Conservation (phyloP, 495 filamentous ascomycete species). For the Glarea lozoyensis region DNA sequence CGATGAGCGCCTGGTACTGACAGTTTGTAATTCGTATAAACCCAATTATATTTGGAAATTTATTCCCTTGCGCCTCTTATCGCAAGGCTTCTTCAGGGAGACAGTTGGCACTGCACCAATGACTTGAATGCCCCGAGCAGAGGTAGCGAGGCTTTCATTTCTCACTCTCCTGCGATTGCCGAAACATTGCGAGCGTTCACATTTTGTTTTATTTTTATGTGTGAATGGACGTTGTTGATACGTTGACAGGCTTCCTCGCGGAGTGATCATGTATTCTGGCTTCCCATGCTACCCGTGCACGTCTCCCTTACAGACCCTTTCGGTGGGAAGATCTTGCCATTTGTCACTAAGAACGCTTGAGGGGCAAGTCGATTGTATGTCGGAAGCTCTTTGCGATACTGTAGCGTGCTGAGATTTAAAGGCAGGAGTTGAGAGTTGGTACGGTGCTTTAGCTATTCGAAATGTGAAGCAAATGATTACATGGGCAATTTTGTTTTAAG, state of each 20-base stretch:
- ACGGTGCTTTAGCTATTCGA: neutral
- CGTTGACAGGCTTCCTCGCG: slow-evolving; percentile 14
- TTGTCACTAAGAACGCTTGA: neutral
- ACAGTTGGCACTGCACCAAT: neutral
- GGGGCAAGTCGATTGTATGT: neutral
- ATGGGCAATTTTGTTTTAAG: too few species aligned
- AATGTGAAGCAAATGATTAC: too few species aligned
- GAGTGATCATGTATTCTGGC: slow-evolving; percentile 8
- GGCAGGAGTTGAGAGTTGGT: neutral
- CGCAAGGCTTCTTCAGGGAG: neutral
- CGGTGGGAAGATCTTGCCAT: too few species aligned
- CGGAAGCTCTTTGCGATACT: neutral
- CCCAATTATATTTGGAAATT: neutral
- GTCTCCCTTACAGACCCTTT: slow-evolving; percentile 5
- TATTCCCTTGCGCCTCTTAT: neutral
- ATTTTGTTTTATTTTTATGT: slow-evolving; percentile 14
- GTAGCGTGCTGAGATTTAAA: neutral
- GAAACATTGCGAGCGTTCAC: slow-evolving; percentile 11
- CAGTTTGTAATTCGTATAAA: too few species aligned
- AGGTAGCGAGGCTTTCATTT: neutral
- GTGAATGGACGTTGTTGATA: slow-evolving; percentile 11
- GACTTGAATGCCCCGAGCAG: neutral
- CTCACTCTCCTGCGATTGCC: slow-evolving; percentile 5
- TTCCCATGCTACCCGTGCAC: slow-evolving; percentile 11
- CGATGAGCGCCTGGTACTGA: too few species aligned